A percentile compares a stretch with the other conserved stretches of the same genome.
These are phyloP conservation scores for Ophiostoma quercus DNA, from an alignment of 2,329 filamentous ascomycete species.

Conservation along the genomic window DNA sequence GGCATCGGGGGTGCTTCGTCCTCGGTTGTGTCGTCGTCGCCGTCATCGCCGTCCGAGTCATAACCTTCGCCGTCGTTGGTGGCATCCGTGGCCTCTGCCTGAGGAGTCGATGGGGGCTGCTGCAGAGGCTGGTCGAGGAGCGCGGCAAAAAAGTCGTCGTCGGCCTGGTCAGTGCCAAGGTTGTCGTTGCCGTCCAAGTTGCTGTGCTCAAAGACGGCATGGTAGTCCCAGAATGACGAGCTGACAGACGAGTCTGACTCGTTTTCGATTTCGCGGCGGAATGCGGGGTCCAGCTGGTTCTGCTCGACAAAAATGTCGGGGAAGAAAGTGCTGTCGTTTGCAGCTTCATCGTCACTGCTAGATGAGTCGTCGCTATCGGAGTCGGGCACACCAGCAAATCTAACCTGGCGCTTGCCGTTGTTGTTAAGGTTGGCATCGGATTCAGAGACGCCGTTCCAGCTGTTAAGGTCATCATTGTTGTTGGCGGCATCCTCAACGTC, in stretches of 20 bases:
- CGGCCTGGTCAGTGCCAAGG: constrained; percentile 27
- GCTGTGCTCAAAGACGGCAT: constrained; percentile 40
- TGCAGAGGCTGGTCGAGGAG: constrained; percentile 3
- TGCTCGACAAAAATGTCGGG: constrained; percentile 75
- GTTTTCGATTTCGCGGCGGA: constrained; percentile 70
- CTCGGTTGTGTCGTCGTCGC: constrained; percentile 58
- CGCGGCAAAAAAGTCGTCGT: constrained; percentile 30
- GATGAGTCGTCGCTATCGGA: constrained; percentile 61
- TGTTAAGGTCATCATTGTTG: constrained; percentile 44
- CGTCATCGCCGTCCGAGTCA: constrained; percentile 43
- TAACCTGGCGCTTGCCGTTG: constrained; percentile 59
- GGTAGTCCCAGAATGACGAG: constrained; percentile 60
- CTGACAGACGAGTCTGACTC: constrained; percentile 53
- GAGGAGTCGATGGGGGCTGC: constrained; percentile 24
- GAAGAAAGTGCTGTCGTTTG: constrained; percentile 61
- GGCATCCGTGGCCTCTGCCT: background rate
- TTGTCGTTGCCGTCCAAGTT: background rate
- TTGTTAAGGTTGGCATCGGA: constrained; percentile 30
- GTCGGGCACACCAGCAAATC: constrained; percentile 62
- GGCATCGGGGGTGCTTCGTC: constrained; percentile 50
- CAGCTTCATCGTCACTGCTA: constrained; percentile 47
- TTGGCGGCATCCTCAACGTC: constrained; percentile 44
- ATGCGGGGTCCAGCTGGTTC: constrained; percentile 63
- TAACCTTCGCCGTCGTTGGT: constrained; percentile 4
- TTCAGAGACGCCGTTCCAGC: constrained; percentile 44